phyloP scores from a whole-genome alignment of 352 stramenopile genomes.

The Pythium pyrilobum region DNA sequence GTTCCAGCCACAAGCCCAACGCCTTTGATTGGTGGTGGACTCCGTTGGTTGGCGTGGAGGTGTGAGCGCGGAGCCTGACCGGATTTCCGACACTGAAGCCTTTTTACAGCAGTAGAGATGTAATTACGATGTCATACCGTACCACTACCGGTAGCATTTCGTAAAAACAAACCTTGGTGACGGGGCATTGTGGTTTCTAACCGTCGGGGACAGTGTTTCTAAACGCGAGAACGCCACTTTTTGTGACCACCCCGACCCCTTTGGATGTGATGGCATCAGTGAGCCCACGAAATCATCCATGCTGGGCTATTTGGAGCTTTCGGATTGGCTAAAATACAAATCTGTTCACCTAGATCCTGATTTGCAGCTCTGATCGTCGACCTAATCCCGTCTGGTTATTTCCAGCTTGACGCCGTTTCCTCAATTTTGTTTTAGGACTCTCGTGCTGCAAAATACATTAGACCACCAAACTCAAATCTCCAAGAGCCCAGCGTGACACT shows the following conservation, averaged over 20 bases:
- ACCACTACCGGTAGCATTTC: not conserved
- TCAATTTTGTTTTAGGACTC: no score
- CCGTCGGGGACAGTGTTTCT: not conserved
- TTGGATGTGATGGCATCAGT: no score
- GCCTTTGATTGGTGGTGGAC: slow-evolving; percentile 35
- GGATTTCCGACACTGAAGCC: slow-evolving; percentile 4
- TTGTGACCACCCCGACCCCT: slow-evolving; percentile 4
- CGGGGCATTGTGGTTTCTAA: not conserved
- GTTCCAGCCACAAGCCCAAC: slow-evolving; percentile 9
- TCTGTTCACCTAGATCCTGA: no score
- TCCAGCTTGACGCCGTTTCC: no score
- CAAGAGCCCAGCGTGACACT: not conserved
- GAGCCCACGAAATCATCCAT: no score
- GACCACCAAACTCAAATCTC: no score
- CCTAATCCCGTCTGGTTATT: no score
- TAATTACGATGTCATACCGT: slow-evolving; percentile 7
- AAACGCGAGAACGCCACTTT: not conserved
- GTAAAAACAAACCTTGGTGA: slow-evolving; percentile 3
- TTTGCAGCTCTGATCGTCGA: no score
- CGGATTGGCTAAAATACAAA: no score
- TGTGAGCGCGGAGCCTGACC: not conserved
- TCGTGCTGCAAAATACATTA: no score
- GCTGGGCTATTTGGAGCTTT: no score
- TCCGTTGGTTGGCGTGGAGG: slow-evolving; percentile 22
- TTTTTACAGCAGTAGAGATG: slow-evolving; percentile 12